Percentiles rank a stretch among this genome's conserved stretches.
phyloP scores from a whole-genome alignment of 2,329 filamentous ascomycete species.

The Pestalotiopsis sp. region DNA sequence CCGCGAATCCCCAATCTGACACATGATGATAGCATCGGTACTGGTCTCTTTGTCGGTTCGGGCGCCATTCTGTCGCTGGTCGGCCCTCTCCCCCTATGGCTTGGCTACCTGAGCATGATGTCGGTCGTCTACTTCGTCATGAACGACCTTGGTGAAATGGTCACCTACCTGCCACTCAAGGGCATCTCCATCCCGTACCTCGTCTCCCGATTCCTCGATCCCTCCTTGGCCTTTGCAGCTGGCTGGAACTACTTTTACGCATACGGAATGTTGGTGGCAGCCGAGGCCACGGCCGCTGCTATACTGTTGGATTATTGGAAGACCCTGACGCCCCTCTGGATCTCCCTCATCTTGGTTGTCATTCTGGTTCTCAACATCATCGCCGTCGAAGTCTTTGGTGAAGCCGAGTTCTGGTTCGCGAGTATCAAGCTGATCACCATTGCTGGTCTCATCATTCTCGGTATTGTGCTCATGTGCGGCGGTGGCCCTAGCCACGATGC shows the following conservation, averaged over 20 bases:
- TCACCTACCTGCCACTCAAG: constrained; percentile 55
- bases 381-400: constrained; percentile 59
- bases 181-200: constrained; percentile 61
- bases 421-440: constrained; percentile 63
- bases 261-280: constrained; percentile 59
- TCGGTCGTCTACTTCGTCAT: constrained; percentile 54
- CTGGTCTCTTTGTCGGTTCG: constrained; percentile 65
- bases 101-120: constrained; percentile 66
- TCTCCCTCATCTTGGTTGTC: constrained; percentile 57
- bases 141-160: constrained; percentile 57
- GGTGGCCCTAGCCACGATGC: constrained; percentile 53
- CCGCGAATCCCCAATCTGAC: constrained; percentile 6
- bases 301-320: constrained; percentile 66
- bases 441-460: constrained; percentile 57
- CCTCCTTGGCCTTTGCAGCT: constrained; percentile 56
- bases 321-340: constrained; percentile 55
- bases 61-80: constrained; percentile 57
- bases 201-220: constrained; percentile 57
- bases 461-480: constrained; percentile 58
- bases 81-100: constrained; percentile 69
- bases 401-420: constrained; percentile 65
- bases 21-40: constrained; percentile 51
- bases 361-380: constrained; percentile 59
- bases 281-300: constrained; percentile 59
- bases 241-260: constrained; percentile 68